A percentile compares a stretch with the other conserved stretches of the same genome.
These are phyloP conservation scores for Conoideocrella luteorostrata DNA, from an alignment of 2,329 filamentous ascomycete species.

Conservation along the genomic window DNA sequence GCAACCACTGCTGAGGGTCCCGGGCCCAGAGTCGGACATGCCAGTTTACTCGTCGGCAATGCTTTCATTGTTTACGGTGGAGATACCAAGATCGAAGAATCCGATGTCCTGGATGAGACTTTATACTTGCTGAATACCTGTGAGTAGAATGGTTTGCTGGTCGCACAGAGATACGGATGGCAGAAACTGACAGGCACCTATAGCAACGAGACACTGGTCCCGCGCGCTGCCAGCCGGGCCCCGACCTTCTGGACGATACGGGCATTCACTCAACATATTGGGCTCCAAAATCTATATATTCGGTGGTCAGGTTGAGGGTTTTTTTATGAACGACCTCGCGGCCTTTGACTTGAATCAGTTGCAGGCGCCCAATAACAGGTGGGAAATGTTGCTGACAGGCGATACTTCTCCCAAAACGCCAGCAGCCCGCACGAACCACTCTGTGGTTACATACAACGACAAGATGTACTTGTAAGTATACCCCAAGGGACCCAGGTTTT, in stretches of 20 bases:
- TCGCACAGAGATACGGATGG: not conserved
- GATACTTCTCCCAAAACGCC: constrained; percentile 54
- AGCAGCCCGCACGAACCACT: constrained; percentile 89
- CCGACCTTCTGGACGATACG: constrained; percentile 84
- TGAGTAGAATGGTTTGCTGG: constrained; percentile 42
- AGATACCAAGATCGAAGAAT: constrained; percentile 94
- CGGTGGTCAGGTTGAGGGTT: constrained; percentile 93
- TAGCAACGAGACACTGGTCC: constrained; percentile 97
- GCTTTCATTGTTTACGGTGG: constrained; percentile 98
- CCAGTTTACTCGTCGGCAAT: constrained; percentile 91
- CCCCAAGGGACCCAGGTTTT: not conserved
- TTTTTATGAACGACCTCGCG: constrained; percentile 95
- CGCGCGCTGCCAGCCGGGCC: constrained; percentile 81
- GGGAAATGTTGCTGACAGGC: constrained; percentile 81
- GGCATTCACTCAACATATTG: constrained; percentile 91
- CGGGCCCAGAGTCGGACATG: constrained; percentile 88
- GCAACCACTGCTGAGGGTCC: constrained; percentile 90
- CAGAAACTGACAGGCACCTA: constrained; percentile 14
- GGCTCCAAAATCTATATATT: constrained; percentile 98
- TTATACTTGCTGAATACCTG: constrained; percentile 96
- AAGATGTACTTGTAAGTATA: constrained; percentile 79
- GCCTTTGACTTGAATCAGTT: constrained; percentile 94
- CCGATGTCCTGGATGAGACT: constrained; percentile 87
- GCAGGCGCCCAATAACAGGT: constrained; percentile 83
- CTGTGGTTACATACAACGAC: constrained; percentile 85